These are phyloP conservation scores for Macrophomina pseudophaseolina DNA, from an alignment of 2,329 filamentous ascomycete species.

Conservation along the genomic window DNA sequence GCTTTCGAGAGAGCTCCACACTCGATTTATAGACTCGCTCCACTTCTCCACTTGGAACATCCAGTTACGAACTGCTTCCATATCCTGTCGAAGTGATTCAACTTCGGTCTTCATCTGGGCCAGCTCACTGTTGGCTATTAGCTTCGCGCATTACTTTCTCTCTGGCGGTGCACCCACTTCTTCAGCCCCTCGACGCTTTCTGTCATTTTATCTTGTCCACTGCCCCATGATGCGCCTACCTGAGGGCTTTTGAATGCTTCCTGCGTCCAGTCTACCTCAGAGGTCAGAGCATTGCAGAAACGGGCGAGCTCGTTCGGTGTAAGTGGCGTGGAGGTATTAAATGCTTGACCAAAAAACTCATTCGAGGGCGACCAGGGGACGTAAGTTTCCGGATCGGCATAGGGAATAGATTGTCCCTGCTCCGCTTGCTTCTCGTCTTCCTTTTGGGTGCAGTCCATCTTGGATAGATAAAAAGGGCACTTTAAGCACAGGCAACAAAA, in stretches of 20 bases:
- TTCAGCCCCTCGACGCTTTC: neutral
- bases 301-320: neutral
- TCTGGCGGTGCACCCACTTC: neutral
- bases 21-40: neutral
- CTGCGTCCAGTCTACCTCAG: neutral
- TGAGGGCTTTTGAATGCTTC: neutral
- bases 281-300: neutral
- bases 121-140: neutral
- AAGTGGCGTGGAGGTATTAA: neutral
- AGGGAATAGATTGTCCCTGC: neutral
- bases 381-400: neutral
- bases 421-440: too few relatives aligned
- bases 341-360: neutral
- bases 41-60: neutral
- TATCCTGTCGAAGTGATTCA: neutral
- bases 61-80: neutral
- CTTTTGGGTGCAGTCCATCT: too few relatives aligned
- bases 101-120: neutral
- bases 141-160: neutral
- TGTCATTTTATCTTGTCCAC: neutral
- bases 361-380: neutral
- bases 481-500: too few relatives aligned
- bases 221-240: neutral
- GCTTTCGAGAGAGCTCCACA: neutral
- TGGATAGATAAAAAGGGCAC: too few relatives aligned